phyloP scores from a whole-genome alignment of 179 eudicot genomes.

The Actinidia arguta region DNA sequence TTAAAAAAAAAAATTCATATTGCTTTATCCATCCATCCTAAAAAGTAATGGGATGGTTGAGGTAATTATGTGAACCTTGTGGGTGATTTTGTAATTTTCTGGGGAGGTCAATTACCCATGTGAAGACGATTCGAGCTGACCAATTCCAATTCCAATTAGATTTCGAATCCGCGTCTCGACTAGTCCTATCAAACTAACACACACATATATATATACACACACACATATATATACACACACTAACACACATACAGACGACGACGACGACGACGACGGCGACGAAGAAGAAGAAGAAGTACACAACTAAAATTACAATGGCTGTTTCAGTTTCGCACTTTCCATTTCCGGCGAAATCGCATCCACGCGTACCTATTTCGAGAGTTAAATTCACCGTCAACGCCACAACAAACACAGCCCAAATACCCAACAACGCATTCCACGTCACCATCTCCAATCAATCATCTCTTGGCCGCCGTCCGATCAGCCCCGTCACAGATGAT shows the following conservation, averaged over 20 bases:
- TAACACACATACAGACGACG: neutral
- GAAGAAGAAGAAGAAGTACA: neutral
- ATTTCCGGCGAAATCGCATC: neutral
- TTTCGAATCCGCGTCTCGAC: neutral
- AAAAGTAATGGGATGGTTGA: no score
- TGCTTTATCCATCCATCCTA: no score
- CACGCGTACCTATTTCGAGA: neutral
- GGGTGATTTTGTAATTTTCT: no score
- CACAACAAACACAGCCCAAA: neutral
- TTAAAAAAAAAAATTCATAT: no score
- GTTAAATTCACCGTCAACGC: no score
- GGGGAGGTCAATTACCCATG: no score
- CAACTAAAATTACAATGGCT: neutral
- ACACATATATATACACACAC: neutral
- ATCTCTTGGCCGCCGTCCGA: neutral
- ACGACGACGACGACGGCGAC: no score
- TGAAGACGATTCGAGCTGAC: neutral
- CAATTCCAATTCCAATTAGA: neutral
- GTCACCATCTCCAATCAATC: no score
- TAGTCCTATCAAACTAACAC: neutral
- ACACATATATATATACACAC: neutral
- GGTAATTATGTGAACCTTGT: no score
- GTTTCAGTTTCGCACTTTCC: neutral
- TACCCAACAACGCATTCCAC: neutral
- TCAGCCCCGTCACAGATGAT: no score